A percentile compares a stretch with the other conserved stretches of the same genome.
Evolutionary conservation across 768 basidiomycete genomes (phyloP).

Genomic region (Kwoniella bestiolae): DNA sequence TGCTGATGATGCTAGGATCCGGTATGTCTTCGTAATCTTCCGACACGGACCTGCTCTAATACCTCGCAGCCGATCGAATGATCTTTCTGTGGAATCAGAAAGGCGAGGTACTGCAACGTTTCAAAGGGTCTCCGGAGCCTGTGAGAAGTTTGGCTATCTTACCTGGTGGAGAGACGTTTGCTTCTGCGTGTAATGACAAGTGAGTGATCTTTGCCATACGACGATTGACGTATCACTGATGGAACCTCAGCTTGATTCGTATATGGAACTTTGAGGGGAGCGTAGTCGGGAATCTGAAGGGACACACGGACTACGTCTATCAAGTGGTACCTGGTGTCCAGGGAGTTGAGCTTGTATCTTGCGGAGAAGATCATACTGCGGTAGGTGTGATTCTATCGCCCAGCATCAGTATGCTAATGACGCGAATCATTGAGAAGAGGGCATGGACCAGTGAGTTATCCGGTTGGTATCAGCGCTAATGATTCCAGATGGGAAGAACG

Average conservation of each 20-base stretch:
- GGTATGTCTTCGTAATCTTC: conserved; percentile 8
- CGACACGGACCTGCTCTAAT: background rate
- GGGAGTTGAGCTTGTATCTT: conserved; percentile 34
- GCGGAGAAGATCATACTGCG: conserved; percentile 54
- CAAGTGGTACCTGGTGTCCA: conserved; percentile 22
- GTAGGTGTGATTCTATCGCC: conserved; percentile 22
- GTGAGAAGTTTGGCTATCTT: conserved; percentile 42
- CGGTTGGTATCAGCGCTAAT: background rate
- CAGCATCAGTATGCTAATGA: background rate
- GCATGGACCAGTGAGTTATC: conserved; percentile 39
- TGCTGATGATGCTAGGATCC: conserved; percentile 9
- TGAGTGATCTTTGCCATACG: conserved; percentile 14
- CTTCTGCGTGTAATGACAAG: conserved; percentile 52
- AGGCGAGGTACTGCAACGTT: conserved; percentile 26
- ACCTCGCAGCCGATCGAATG: conserved; percentile 41
- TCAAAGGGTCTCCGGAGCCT: conserved; percentile 43
- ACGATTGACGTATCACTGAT: background rate
- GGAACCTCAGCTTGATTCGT: conserved; percentile 34
- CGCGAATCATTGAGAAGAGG: conserved; percentile 18
- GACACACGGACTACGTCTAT: conserved; percentile 54
- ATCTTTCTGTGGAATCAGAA: conserved; percentile 38
- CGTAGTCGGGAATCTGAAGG: conserved; percentile 25
- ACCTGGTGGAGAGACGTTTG: conserved; percentile 31
- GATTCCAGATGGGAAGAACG: background rate
- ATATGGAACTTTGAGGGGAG: conserved; percentile 40